phyloP scores from a whole-genome alignment of 768 basidiomycete genomes.

The Coprinopsis marcescibilis region DNA sequence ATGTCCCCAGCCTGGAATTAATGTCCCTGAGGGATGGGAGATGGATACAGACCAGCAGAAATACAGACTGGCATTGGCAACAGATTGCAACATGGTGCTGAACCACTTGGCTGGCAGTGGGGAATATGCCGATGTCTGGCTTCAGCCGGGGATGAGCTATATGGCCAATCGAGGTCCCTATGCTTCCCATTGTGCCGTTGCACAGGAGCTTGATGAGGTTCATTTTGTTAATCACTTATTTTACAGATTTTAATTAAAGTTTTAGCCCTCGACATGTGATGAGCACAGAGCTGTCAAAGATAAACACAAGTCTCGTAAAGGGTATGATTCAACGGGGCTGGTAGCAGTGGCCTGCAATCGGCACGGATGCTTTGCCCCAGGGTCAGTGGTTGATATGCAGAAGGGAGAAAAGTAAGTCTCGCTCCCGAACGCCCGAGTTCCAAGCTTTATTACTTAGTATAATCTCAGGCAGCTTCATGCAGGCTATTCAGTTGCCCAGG shows the following conservation, averaged over 20 bases:
- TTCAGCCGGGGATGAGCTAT: conserved; percentile 12
- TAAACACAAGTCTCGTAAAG: background rate
- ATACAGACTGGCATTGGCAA: background rate
- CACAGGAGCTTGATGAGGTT: conserved; percentile 2
- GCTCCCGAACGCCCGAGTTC: no score
- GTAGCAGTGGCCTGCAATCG: conserved; percentile 14
- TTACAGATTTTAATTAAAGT: background rate
- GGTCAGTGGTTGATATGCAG: conserved; percentile 19
- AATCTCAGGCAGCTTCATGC: conserved; percentile 18
- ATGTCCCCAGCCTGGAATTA: conserved; percentile 15
- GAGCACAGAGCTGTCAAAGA: conserved; percentile 7
- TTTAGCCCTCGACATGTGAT: conserved; percentile 3
- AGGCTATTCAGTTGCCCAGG: conserved; percentile 18
- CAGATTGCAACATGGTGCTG: conserved; percentile 14
- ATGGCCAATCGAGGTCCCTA: conserved; percentile 7
- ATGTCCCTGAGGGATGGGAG: conserved; percentile 14
- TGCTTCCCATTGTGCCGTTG: conserved; percentile 1
- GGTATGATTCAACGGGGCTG: conserved; percentile 13
- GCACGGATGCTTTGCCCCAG: conserved; percentile 17
- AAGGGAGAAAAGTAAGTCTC: conserved; percentile 15
- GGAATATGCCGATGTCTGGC: conserved; percentile 6
- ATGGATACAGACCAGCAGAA: background rate
- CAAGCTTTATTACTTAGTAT: background rate
- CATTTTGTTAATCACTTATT: background rate
- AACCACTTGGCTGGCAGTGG: conserved; percentile 11